phyloP scores from a whole-genome alignment of 805 yeast genomes.

The Metschnikowia henanensis region DNA sequence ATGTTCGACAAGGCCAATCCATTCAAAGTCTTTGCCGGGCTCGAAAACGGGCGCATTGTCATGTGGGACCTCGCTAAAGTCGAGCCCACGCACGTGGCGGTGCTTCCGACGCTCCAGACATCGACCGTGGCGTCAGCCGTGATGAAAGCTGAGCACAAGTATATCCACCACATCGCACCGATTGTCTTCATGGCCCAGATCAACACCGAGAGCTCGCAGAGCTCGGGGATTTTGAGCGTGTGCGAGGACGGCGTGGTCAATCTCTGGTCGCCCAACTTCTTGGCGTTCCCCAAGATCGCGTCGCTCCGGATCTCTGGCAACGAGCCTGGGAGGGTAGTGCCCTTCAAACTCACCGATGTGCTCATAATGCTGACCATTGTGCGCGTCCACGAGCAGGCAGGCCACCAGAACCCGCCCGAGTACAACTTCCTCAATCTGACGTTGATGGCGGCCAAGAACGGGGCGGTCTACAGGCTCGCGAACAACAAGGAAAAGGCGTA shows the following conservation, averaged over 20 bases:
- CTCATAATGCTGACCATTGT: slow-evolving; percentile 3
- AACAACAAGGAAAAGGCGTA: slow-evolving; percentile 11
- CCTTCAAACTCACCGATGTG: slow-evolving; percentile 3
- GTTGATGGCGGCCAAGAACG: slow-evolving; percentile 11
- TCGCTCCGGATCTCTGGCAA: slow-evolving; percentile 11
- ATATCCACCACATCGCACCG: slow-evolving; percentile 16
- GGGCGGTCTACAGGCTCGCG: slow-evolving; percentile 10
- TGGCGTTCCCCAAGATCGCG: slow-evolving; percentile 20
- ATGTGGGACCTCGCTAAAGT: slow-evolving; percentile 44
- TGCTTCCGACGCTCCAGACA: slow-evolving; percentile 21
- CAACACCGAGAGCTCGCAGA: slow-evolving; percentile 6
- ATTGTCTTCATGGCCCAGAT: slow-evolving; percentile 15
- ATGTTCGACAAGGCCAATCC: slow-evolving; percentile 41
- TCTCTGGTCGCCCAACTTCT: slow-evolving; percentile 21
- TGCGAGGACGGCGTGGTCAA: slow-evolving; percentile 21
- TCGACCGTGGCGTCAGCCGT: slow-evolving; percentile 12
- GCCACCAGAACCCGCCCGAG: slow-evolving; percentile 15
- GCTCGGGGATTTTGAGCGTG: slow-evolving; percentile 15
- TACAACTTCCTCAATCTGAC: slow-evolving; percentile 15
- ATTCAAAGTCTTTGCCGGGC: slow-evolving; percentile 47
- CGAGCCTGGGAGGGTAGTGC: background rate
- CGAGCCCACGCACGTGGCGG: slow-evolving; percentile 16
- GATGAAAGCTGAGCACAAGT: slow-evolving; percentile 2
- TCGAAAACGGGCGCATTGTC: slow-evolving; percentile 49
- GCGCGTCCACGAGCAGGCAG: slow-evolving; percentile 3